Evolutionary conservation across 495 filamentous ascomycete species (phyloP), one percentile per base, ranked within the genome.

Genomic region (Penicillium cosmopolitanum): DNA sequence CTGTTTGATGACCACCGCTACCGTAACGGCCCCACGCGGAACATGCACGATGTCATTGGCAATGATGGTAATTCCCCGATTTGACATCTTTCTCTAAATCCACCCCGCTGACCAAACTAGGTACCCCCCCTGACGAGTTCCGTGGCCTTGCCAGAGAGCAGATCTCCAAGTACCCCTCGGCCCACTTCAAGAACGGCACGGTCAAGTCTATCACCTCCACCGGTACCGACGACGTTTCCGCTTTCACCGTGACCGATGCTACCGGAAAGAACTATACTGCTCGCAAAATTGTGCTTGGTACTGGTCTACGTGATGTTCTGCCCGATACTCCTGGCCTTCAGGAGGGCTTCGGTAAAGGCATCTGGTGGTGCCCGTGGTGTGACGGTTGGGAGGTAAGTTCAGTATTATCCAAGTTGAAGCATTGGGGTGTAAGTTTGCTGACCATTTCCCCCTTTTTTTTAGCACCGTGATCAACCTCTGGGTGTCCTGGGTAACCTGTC

Each of bases 321-420:
- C 84, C 84, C n/a, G 21, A 40, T 10, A 84, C 81, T 1, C 80
- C 83, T 0, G 84, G 84, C 5, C 52, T 86, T 3, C 10, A 58
- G 13, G 76, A 81, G 51, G 77, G 68, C 57, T 86, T 78, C 75
- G 84, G 84, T 34, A 76, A 84, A 62, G 83, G 84, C 53, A 80
- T 84, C 57, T 86, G 75, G 68, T 85, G 83, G 82, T 86, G 84
- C 53, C 82, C 82, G 0, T 86, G 84, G 84, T 86, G 84, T 62
- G 84, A 86, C 64, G 84, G 83, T 11, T 82, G 78, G 59, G 83
- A 85, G 46, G 57, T 59, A 28, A 47, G 57, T 53, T 25, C 35
- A 13, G n/a, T 18, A 21, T 19, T 5, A 9, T 44, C 3, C 16
- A 40, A 31, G 4, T 31, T 31, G 28, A 31, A 31, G 28, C 8